Evolutionary conservation across 2,329 filamentous ascomycete genomes (phyloP).

Genomic region (Phaeosphaeriaceae sp.): DNA sequence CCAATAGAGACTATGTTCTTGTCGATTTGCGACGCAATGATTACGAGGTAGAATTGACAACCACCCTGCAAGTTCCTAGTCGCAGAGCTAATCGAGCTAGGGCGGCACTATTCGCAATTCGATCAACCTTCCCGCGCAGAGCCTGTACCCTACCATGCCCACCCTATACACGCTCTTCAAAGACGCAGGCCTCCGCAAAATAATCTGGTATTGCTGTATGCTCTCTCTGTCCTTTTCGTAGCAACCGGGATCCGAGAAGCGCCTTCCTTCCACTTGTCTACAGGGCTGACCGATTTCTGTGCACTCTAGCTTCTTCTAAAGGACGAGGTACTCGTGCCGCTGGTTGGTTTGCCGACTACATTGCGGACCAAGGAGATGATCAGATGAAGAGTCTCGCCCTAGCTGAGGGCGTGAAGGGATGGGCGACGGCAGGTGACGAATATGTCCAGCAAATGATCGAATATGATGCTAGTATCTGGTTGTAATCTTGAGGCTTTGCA

Average conservation of each 20-base stretch:
- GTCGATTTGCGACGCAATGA: constrained; percentile 63
- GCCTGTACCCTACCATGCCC: constrained; percentile 59
- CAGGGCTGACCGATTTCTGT: too few relatives aligned
- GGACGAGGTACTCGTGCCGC: constrained; percentile 63
- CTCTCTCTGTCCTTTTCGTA: constrained; percentile 3
- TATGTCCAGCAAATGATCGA: constrained; percentile 58
- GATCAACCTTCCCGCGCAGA: constrained; percentile 64
- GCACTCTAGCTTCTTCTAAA: constrained; percentile 57
- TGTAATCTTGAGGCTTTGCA: constrained; percentile 18
- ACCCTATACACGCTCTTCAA: constrained; percentile 58
- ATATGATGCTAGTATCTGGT: constrained; percentile 49
- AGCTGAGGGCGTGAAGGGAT: constrained; percentile 61
- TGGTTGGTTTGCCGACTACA: constrained; percentile 62
- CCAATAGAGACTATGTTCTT: constrained; percentile 14
- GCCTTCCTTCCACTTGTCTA: too few relatives aligned
- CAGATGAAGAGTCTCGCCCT: constrained; percentile 59
- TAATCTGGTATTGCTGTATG: constrained; percentile 66
- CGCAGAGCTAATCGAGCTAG: too few relatives aligned
- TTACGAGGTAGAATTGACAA: constrained; percentile 52
- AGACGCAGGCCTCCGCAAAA: constrained; percentile 55
- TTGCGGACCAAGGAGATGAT: constrained; percentile 50
- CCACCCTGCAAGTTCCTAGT: too few relatives aligned
- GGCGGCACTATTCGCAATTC: constrained; percentile 67
- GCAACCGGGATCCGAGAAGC: too few relatives aligned
- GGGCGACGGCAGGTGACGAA: constrained; percentile 57